These are phyloP conservation scores for Anastatica hierochuntica DNA, from an alignment of 345 rosid species.

Conservation along the genomic window DNA sequence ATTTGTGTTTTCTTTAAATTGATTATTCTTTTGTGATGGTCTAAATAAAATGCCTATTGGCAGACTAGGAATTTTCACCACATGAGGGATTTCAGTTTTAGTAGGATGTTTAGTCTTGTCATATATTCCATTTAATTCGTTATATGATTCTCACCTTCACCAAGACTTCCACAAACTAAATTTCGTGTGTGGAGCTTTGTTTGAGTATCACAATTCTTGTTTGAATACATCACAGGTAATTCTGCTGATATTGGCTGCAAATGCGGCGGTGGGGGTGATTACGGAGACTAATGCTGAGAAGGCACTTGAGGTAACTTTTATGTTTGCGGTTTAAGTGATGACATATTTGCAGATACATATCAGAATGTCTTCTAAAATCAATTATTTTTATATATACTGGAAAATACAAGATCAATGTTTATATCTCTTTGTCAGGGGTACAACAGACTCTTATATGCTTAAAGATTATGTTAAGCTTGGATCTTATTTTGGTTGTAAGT, in stretches of 20 bases:
- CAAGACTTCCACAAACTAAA: not conserved
- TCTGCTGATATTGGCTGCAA: constrained; percentile 93
- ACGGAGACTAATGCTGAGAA: constrained; percentile 99
- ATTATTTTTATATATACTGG: not conserved
- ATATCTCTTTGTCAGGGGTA: not conserved
- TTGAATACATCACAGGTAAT: constrained; percentile 50
- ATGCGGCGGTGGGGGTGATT: constrained; percentile 96
- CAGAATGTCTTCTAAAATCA: not conserved
- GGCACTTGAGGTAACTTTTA: constrained; percentile 79
- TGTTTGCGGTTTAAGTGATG: not conserved
- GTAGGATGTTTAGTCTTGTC: not conserved
- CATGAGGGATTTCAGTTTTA: not conserved
- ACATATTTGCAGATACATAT: too few species aligned
- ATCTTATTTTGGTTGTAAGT: not conserved
- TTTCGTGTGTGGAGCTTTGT: not conserved
- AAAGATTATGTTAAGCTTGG: not conserved
- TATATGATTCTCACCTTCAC: not conserved
- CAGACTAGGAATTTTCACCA: not conserved
- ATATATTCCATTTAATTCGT: not conserved
- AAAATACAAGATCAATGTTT: not conserved
- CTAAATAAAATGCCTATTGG: not conserved
- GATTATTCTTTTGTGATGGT: not conserved
- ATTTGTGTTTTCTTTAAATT: not conserved
- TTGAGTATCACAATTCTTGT: constrained; percentile 11
- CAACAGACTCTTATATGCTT: not conserved